These are phyloP conservation scores for Sclerotinia nivalis DNA, from an alignment of 2,329 filamentous ascomycete genomes.

Conservation along the genomic window DNA sequence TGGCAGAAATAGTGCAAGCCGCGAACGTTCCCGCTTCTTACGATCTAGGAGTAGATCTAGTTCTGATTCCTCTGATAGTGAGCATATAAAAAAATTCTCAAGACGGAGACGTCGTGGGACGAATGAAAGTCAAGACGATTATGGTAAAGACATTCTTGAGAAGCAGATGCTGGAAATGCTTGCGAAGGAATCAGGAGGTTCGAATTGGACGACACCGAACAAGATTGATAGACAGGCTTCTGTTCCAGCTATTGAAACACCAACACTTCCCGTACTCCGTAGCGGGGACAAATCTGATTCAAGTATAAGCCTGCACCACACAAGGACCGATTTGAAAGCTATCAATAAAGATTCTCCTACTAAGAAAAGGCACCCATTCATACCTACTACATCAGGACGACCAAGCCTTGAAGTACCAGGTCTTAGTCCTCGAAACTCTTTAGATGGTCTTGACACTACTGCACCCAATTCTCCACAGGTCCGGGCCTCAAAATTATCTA, in stretches of 20 bases:
- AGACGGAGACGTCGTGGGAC: slow-evolving; percentile 49
- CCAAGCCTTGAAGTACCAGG: slow-evolving; percentile 53
- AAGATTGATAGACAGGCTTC: slow-evolving; percentile 27
- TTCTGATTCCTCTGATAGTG: slow-evolving; percentile 63
- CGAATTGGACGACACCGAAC: slow-evolving; percentile 22
- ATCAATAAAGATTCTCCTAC: slow-evolving; percentile 25
- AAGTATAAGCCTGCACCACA: slow-evolving; percentile 28
- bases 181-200: slow-evolving; percentile 51
- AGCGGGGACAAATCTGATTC: slow-evolving; percentile 26
- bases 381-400: slow-evolving; percentile 33
- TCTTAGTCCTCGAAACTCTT: slow-evolving; percentile 43
- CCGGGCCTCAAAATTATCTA: slow-evolving; percentile 29
- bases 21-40: slow-evolving; percentile 55
- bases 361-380: slow-evolving; percentile 30
- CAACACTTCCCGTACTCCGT: slow-evolving; percentile 25
- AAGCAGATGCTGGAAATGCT: slow-evolving; percentile 65
- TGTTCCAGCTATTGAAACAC: slow-evolving; percentile 28
- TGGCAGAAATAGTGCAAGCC: slow-evolving; percentile 54
- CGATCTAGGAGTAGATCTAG: slow-evolving; percentile 54
- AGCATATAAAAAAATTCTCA: slow-evolving; percentile 42
- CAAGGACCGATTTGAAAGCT: slow-evolving; percentile 31
- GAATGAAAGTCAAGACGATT: slow-evolving; percentile 47
- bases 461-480: slow-evolving; percentile 41
- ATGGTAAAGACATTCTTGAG: slow-evolving; percentile 55
- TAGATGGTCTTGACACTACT: slow-evolving; percentile 49